A percentile compares a stretch with the other conserved stretches of the same genome.
These are phyloP conservation scores for Plasmopara halstedii DNA, from an alignment of 352 stramenopile genomes.

Conservation along the genomic window DNA sequence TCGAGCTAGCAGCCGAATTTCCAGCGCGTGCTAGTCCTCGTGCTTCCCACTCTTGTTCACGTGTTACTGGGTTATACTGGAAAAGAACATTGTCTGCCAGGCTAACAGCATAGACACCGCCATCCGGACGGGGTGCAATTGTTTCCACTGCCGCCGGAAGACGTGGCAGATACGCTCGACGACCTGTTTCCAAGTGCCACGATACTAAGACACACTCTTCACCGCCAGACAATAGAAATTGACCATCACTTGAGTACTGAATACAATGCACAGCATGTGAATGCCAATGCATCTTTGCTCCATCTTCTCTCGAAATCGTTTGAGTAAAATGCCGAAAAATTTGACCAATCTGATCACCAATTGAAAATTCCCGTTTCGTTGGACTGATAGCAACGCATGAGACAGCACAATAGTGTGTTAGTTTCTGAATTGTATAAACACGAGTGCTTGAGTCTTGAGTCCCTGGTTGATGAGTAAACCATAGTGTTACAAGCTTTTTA, in stretches of 20 bases:
- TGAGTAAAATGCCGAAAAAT: slow-evolving; percentile 47
- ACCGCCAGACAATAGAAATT: slow-evolving; percentile 73
- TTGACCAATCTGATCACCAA: slow-evolving; percentile 60
- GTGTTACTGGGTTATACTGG: slow-evolving; percentile 76
- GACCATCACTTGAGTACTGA: slow-evolving; percentile 65
- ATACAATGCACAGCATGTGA: slow-evolving; percentile 68
- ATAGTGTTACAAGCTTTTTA: slow-evolving; percentile 78
- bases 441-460: slow-evolving; percentile 20
- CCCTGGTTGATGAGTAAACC: slow-evolving; percentile 20
- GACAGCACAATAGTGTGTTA: slow-evolving; percentile 50
- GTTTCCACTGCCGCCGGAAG: slow-evolving; percentile 47
- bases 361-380: slow-evolving; percentile 28
- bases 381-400: slow-evolving; percentile 10
- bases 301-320: too few species aligned
- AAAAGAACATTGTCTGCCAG: slow-evolving; percentile 67
- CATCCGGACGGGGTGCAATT: slow-evolving; percentile 48
- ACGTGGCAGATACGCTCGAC: slow-evolving; percentile 68
- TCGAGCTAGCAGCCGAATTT: slow-evolving; percentile 23
- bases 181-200: slow-evolving; percentile 77
- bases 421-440: slow-evolving; percentile 49
- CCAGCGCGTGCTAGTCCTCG: slow-evolving; percentile 56
- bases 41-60: slow-evolving; percentile 67
- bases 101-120: slow-evolving; percentile 51
- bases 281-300: slow-evolving; percentile 85
- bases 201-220: slow-evolving; percentile 84